A percentile compares a stretch with the other conserved stretches of the same genome.
Conservation (phyloP, 2,329 filamentous ascomycete species). For the Diaporthe vexans region DNA sequence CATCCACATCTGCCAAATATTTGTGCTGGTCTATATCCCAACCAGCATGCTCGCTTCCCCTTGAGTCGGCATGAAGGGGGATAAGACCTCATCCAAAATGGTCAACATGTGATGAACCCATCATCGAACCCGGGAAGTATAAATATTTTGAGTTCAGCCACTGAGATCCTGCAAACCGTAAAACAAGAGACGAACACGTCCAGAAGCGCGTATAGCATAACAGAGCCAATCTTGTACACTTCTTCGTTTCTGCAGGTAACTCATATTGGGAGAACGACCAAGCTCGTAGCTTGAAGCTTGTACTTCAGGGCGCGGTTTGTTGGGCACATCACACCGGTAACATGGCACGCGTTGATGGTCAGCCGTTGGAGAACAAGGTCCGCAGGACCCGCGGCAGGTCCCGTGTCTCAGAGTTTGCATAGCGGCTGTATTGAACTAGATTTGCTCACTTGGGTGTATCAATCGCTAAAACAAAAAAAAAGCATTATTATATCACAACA, state of each 20-base stretch:
- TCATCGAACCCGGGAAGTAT: constrained; percentile 1
- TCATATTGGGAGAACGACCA: background rate
- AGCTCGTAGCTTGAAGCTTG: background rate
- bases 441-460: constrained; percentile 7
- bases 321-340: too few species aligned
- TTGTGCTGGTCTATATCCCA: background rate
- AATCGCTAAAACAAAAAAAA: constrained; percentile 22
- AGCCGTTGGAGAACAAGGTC: background rate
- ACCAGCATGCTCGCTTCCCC: background rate
- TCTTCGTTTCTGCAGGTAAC: background rate
- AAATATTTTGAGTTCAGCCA: constrained; percentile 14
- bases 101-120: background rate
- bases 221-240: background rate
- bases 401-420: background rate
- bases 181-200: constrained; percentile 11
- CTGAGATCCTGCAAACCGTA: constrained; percentile 1
- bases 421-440: constrained; percentile 2
- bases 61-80: background rate
- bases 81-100: background rate
- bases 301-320: background rate
- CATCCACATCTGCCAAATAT: background rate
- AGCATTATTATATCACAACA: background rate
- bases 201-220: background rate
- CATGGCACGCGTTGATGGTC: too few species aligned
- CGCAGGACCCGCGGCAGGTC: background rate